phyloP scores from a whole-genome alignment of 257 asterid genomes.

The Paraleonurus japonicus region DNA sequence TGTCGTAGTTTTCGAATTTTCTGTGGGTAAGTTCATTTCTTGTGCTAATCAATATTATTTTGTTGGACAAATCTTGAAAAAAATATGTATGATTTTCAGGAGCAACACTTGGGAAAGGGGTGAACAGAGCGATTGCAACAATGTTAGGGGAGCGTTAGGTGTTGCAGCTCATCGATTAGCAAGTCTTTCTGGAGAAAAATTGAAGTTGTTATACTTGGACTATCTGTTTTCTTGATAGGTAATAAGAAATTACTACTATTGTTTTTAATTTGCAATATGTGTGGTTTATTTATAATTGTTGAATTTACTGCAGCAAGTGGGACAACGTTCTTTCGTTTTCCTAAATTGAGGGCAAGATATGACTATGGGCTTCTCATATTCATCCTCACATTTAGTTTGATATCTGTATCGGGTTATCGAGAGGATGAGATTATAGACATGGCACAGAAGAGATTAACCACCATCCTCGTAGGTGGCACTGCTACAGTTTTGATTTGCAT shows the following conservation, averaged over 20 bases:
- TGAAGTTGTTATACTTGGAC: slow-evolving; percentile 37
- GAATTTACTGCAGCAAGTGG: slow-evolving; percentile 45
- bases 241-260: background rate
- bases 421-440: slow-evolving; percentile 51
- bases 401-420: slow-evolving; percentile 62
- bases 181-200: slow-evolving; percentile 33
- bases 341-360: slow-evolving; percentile 62
- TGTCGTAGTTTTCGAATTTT: slow-evolving; percentile 44
- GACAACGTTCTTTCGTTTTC: slow-evolving; percentile 52
- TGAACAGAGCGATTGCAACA: slow-evolving; percentile 57
- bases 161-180: slow-evolving; percentile 51
- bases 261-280: background rate
- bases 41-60: background rate
- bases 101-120: slow-evolving; percentile 61
- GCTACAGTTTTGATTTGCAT: slow-evolving; percentile 41
- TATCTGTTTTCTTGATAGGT: slow-evolving; percentile 50
- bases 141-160: slow-evolving; percentile 46
- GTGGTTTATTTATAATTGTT: background rate
- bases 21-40: slow-evolving; percentile 32
- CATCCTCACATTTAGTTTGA: slow-evolving; percentile 55
- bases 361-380: slow-evolving; percentile 71
- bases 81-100: slow-evolving; percentile 35
- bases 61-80: background rate
- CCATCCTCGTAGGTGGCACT: slow-evolving; percentile 56
- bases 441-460: slow-evolving; percentile 55